Evolutionary conservation across 192 early-diverging fungal genomes (phyloP), one percentile per base, ranked within the genome.

Genomic region (Coemansia erecta): DNA sequence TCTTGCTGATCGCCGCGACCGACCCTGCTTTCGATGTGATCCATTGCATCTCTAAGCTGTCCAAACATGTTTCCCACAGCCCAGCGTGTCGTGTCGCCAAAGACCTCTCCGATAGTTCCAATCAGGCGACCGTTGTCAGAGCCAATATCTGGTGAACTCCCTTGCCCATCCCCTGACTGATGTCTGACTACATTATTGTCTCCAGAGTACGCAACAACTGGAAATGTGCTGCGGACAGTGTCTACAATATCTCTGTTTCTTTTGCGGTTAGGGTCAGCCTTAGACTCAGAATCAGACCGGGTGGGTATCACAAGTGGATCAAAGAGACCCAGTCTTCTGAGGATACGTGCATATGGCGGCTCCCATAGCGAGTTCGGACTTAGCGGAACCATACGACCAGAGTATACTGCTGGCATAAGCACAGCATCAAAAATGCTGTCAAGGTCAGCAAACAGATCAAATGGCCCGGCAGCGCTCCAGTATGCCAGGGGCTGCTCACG

Each of bases 11-110:
- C 45, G 22, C 54, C 53, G 56, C 58, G 63, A 23, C 63, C 53
- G n/a, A 72, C 56, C 2, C 37, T 64, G 11, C 64, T 54, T 23
- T 78, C 75, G 17, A 78, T 64, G 26, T 56, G 58, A 26, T 72
- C 69, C 66, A 66, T 66, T 1, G 60, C 69, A 19, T 68, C 60
- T 19, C 75, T 57, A 58, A 78, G 26, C 21, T 68, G 75, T 1
- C 69, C 75, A 65, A 78, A 61, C 19, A 72, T 21, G 44, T 61
- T 68, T 2, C 68, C 66, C 21, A 78, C 54, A 12, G 75, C 75
- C 75, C 75, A 72, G 21, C 69, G 61, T 33, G 69, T 64, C 0
- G 75, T 71, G 45, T 72, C 66, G 40, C 62, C 75, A 65, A 78
- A 64, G 3, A 48, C 61, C 21, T 72, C 69, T 51, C 69, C 58